phyloP scores from a whole-genome alignment of 768 basidiomycete genomes.

The Trametes gibbosa region DNA sequence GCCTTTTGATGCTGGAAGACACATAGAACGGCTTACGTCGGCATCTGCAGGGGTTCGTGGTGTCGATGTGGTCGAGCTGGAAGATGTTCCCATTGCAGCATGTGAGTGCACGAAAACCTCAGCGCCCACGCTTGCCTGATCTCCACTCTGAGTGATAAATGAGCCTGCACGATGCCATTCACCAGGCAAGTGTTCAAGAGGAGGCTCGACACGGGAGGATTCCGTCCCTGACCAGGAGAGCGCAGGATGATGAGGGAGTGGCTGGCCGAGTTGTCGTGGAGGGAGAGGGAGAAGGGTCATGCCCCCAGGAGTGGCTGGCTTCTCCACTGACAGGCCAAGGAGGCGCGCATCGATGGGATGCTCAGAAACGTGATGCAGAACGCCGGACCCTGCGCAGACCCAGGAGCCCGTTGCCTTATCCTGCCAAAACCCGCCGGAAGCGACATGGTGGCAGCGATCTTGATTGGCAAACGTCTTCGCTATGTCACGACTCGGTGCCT shows the following conservation, averaged over 20 bases:
- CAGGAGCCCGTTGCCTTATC: not conserved
- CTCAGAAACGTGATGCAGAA: not conserved
- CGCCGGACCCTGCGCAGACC: not conserved
- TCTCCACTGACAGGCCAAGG: not conserved
- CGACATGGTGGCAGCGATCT: slow-evolving; percentile 9
- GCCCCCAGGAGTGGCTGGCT: not conserved
- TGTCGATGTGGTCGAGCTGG: not conserved
- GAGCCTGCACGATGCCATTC: not conserved
- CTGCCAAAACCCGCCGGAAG: slow-evolving; percentile 15
- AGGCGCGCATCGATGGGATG: not conserved
- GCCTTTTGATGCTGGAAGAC: not conserved
- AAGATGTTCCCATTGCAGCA: not conserved
- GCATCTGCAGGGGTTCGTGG: not conserved
- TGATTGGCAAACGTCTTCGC: slow-evolving; percentile 9
- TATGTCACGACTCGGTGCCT: slow-evolving; percentile 29
- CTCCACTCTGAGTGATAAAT: not conserved
- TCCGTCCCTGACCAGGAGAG: not conserved
- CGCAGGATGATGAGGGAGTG: not conserved
- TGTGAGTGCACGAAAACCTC: not conserved
- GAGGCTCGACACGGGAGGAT: not conserved
- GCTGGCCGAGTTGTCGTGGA: not conserved
- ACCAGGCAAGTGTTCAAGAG: not conserved
- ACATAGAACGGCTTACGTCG: too few relatives aligned
- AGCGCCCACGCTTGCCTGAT: not conserved
- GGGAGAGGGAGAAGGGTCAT: not conserved